Evolutionary conservation across 805 yeast genomes (phyloP).

Genomic region (Metschnikowia santaceciliae): DNA sequence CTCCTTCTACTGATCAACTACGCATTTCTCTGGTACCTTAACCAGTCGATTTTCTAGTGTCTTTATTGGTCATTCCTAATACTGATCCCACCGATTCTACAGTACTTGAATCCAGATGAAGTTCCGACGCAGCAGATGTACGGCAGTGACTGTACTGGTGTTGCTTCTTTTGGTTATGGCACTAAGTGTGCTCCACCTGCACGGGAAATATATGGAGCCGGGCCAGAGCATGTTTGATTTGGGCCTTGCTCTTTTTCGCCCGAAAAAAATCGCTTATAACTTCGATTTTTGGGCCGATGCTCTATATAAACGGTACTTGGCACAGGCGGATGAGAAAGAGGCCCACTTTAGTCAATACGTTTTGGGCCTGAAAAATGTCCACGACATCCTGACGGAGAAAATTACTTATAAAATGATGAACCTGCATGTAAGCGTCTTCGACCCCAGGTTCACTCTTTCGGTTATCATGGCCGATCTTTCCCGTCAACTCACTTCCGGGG

Average conservation of each 20-base stretch:
- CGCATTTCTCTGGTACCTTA: too few relatives aligned
- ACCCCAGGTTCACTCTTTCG: constrained; percentile 21
- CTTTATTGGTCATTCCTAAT: too few relatives aligned
- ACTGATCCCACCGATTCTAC: too few relatives aligned
- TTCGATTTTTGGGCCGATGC: constrained; percentile 12
- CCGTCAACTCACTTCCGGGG: constrained; percentile 9
- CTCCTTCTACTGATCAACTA: too few relatives aligned
- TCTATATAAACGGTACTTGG: constrained; percentile 1
- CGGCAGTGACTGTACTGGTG: constrained; percentile 1
- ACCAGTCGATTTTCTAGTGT: too few relatives aligned
- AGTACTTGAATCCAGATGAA: neutral
- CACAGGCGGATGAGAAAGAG: neutral
- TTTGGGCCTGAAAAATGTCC: constrained; percentile 2
- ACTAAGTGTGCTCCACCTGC: neutral
- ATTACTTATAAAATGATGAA: neutral
- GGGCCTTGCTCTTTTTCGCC: neutral
- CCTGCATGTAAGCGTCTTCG: constrained; percentile 13
- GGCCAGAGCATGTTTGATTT: neutral
- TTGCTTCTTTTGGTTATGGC: constrained; percentile 4
- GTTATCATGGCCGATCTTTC: constrained; percentile 16
- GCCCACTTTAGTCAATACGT: neutral
- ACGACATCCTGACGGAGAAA: neutral
- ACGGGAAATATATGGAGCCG: neutral
- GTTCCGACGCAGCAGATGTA: constrained; percentile 11
- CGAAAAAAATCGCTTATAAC: constrained; percentile 3